Evolutionary conservation across 306 rosid genomes (phyloP).

Genomic region (Vigna angularis): DNA sequence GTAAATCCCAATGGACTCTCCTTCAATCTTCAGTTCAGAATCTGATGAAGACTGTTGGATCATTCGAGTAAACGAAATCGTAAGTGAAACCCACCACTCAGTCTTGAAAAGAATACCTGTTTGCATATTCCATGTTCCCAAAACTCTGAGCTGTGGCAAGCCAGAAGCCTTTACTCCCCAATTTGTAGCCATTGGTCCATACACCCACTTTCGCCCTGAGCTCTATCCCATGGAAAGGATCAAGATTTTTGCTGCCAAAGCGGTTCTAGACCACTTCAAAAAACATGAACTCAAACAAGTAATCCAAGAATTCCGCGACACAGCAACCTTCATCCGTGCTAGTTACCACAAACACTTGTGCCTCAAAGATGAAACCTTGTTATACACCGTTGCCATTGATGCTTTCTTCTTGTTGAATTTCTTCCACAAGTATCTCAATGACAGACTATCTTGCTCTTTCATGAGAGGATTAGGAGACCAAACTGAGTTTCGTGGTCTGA

Average conservation of each 20-base stretch:
- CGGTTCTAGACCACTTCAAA: background rate
- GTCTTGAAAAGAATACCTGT: slow-evolving; percentile 9
- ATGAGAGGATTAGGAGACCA: background rate
- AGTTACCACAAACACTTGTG: slow-evolving; percentile 39
- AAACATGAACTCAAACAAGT: slow-evolving; percentile 4
- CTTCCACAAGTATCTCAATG: slow-evolving; percentile 13
- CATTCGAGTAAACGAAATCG: background rate
- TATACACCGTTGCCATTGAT: slow-evolving; percentile 38
- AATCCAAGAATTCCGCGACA: background rate
- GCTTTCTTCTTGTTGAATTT: slow-evolving; percentile 37
- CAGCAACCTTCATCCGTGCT: slow-evolving; percentile 25
- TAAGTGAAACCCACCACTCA: background rate
- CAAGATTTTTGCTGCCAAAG: slow-evolving; percentile 29
- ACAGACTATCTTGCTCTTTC: background rate
- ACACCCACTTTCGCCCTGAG: slow-evolving; percentile 27
- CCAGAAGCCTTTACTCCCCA: slow-evolving; percentile 47
- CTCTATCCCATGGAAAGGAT: slow-evolving; percentile 45
- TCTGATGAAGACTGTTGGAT: slow-evolving; percentile 22
- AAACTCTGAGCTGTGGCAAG: slow-evolving; percentile 17
- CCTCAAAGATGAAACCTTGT: slow-evolving; percentile 14
- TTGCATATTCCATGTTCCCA: slow-evolving; percentile 39
- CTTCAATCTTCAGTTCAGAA: slow-evolving; percentile 10
- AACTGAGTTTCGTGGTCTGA: background rate
- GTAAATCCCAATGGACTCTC: background rate
- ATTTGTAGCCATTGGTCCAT: slow-evolving; percentile 37